Percentiles rank a stretch among this genome's conserved stretches.
Evolutionary conservation across 345 rosid genomes (phyloP).

Genomic region (Citrus medica): DNA sequence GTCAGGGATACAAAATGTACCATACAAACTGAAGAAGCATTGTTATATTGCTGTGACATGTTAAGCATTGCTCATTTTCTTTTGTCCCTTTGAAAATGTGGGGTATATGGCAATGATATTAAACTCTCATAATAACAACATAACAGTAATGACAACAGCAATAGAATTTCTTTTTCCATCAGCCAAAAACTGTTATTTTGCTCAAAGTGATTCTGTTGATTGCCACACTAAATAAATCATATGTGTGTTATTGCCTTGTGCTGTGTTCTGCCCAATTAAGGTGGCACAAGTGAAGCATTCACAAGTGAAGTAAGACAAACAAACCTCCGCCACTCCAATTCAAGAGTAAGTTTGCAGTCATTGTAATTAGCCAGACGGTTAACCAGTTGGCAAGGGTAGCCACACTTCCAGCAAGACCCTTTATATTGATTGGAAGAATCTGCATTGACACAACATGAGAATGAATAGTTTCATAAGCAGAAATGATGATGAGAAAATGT

Average conservation of each 20-base stretch:
- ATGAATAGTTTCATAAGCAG: neutral
- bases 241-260: neutral
- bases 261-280: neutral
- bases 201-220: neutral
- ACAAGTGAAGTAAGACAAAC: constrained; percentile 19
- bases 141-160: too few species aligned
- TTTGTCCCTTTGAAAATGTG: too few species aligned
- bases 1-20: too few species aligned
- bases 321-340: constrained; percentile 87
- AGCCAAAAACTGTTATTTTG: neutral
- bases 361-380: constrained; percentile 54
- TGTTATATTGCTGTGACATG: too few species aligned
- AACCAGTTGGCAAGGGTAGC: constrained; percentile 91
- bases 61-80: too few species aligned
- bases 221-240: neutral
- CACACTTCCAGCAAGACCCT: constrained; percentile 89
- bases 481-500: neutral
- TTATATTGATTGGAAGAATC: constrained; percentile 91
- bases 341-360: constrained; percentile 91
- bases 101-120: too few species aligned
- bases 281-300: neutral
- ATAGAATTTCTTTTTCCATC: too few species aligned
- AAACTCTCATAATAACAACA: too few species aligned
- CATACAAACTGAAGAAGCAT: too few species aligned
- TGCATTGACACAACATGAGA: constrained; percentile 29